Base-by-base conservation (phyloP, 2,329 filamentous ascomycete genomes). In the Microdochium trichocladiopsis region DNA sequence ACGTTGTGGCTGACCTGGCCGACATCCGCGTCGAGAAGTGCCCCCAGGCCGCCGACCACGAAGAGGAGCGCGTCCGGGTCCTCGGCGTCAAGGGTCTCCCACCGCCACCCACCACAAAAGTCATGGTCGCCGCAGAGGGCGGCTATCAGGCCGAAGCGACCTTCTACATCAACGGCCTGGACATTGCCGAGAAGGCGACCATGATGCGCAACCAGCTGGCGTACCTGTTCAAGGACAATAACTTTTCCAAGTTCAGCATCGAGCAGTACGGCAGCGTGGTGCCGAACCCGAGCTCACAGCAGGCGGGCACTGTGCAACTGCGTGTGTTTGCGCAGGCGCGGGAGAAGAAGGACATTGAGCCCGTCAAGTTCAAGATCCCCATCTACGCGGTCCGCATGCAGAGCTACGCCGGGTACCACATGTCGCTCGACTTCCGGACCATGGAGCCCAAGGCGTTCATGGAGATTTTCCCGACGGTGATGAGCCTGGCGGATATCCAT, bases 381-480 rank as follows among this genome's bases (percentile, higher is more conserved):
- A 66, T 70, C 1, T 71, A 71, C 47, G 69, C 69, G 0, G 55
- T 72, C 1, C 57, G 69, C 2, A 72, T 73, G 65, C 70, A 72
- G 56, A 70, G 67, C 25, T 72, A 72, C 50, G 67, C 70, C 0
- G 71, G 70, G 0, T 72, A 72, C 25, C 72, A 74, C 23, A 72
- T 72, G 69, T 69, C 67, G 31, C 62, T 74, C 0, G 70, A 74
- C 50, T 72, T 73, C 49, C 62, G 72, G 3, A 72, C 71, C 3
- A 72, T 73, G 69, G 59, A 63, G 10, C 71, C 72, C 2, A 69
- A 68, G 49, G 63, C 67, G 0, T 74, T 73, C 47, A 72, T 73
- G 69, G 70, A 73, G 53, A 68, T 72, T 47, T 74, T 72, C 51
- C 70, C 71, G 0, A 65, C 63, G 0, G 22, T 66, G 0, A 66